Base-by-base conservation (phyloP, 2,329 filamentous ascomycete genomes). In the Bisporella sp. region DNA sequence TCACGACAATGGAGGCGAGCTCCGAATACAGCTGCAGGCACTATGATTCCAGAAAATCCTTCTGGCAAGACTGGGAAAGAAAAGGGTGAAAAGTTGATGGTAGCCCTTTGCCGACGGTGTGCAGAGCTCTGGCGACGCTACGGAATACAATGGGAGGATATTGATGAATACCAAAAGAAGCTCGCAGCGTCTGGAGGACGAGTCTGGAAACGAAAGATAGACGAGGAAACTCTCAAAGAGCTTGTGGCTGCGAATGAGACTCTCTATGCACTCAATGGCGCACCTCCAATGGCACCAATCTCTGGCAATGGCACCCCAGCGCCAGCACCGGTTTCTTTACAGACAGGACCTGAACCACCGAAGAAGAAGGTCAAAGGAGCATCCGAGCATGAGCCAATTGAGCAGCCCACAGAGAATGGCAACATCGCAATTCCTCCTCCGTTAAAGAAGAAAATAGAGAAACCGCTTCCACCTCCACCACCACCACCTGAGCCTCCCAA, bases 51-150 rank as follows among this genome's bases (percentile, higher is more conserved):
- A 29, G 79, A 76, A 4, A 82, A 95, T 50, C 71, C 75, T 13
- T 74, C 74, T 7, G 76, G 78, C 48, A 87, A 85, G 61, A 65
- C 64, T 41, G 68, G 64, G 51, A 91, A 90, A 68, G 89, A 96
- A 57, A 95, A 92, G 65, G 81, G 80, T 9, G 74, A 77, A 32
- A 82, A 86, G 59, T 82, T 86, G 35, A 80, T 95, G 13, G 78
- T 91, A 45, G 91, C 92, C 4, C 77, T 99, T 4, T 99, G 93
- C 66, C 79, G 90, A 51, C 83, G 92, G 53, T 99, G 93, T 64
- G 91, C 91, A 30, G 84, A 93, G 62, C 74, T 99, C 6, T 99
- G 93, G 93, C 85, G 93, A 46, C 88, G 92, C 57, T 99, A 99
- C 68, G 92, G 86, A 12, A 89, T 99, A 54, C 89, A 95, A 58